Percentiles rank a stretch among this genome's conserved stretches.
phyloP scores from a whole-genome alignment of 148 eudicot genomes.

The Mesembryanthemum crystallinum region DNA sequence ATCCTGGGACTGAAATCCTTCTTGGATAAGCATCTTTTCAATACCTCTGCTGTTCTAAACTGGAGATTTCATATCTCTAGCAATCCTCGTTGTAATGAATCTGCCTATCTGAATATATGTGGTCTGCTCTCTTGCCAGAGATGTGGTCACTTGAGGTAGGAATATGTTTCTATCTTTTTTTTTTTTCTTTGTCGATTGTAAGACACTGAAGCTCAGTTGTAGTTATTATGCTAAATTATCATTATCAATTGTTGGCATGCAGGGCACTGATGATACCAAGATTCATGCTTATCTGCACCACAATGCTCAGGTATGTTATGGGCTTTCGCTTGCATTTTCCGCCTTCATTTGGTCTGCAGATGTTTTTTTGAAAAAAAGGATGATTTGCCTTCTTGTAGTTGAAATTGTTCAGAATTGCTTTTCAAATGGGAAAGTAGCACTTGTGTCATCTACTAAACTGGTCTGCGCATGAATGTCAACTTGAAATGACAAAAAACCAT shows the following conservation, averaged over 20 bases:
- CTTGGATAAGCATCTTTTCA: not conserved
- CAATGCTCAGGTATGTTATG: not conserved
- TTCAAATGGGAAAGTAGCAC: conserved; percentile 3
- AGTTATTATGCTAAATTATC: not conserved
- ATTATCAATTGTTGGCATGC: not conserved
- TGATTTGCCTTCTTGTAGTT: conserved; percentile 7
- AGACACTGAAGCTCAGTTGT: not conserved
- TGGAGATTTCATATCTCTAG: not conserved
- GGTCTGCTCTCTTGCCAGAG: conserved; percentile 7
- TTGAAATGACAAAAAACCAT: conserved; percentile 10
- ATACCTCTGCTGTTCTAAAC: not conserved
- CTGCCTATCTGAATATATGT: conserved; percentile 8
- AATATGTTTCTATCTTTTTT: not conserved
- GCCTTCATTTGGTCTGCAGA: not conserved
- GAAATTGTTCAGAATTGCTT: not conserved
- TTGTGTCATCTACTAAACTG: not conserved
- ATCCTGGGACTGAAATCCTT: not conserved
- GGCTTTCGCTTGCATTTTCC: not conserved
- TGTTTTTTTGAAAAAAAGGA: not conserved
- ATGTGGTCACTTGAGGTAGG: not conserved
- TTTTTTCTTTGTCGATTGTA: not conserved
- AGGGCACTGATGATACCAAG: not conserved
- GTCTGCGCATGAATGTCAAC: not conserved
- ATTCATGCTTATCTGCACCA: not conserved
- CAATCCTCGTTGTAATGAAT: conserved; percentile 1